Base-by-base conservation (phyloP, 208 protist species). In the Sergeia podlipaevii region DNA sequence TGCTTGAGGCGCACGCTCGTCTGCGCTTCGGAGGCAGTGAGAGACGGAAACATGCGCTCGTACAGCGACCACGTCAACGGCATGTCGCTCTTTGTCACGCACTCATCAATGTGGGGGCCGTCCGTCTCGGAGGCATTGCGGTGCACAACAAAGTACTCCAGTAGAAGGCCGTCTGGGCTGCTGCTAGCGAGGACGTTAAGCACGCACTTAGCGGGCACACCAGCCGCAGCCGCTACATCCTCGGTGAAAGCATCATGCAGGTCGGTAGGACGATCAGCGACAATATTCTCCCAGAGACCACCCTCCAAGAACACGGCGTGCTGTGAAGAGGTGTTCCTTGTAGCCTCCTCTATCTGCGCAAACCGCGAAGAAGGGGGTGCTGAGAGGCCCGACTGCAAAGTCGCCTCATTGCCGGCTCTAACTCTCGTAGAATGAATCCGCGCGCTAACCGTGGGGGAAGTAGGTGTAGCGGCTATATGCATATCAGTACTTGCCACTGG, bases 11-110 rank as follows among this genome's bases (percentile, higher is more conserved):
- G n/a, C n/a, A n/a, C 34, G 3, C 52, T 34, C 21, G 15, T 21
- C 4, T 42, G 29, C 0, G 23, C 50, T 2, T 32, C 29, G 0
- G 29, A 46, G 10, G 41, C 49, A n/a, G n/a, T n/a, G n/a, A n/a
- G n/a, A n/a, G n/a, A n/a, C n/a, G n/a, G n/a, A n/a, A n/a, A n/a
- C n/a, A n/a, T n/a, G 28, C 51, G 28, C 18, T 65, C 13, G 36
- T 84, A 72, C 0, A 78, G 21, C n/a, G 36, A 63, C 65, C 74
- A 80, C 13, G 67, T 78, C 15, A 64, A 39, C 2, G 41, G 46
- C 41, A 66, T 79, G n/a, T 70, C 58, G 29, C 47, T 65, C 2
- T 11, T 30, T 27, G 27, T 39, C 13, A 82, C 46, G 32, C n/a
- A 17, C 3, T 30, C n/a, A 23, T 74, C 69, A 3, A 70, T 36